Evolutionary conservation across 305 asterid genomes (phyloP).

Genomic region (Solanum hybrid): DNA sequence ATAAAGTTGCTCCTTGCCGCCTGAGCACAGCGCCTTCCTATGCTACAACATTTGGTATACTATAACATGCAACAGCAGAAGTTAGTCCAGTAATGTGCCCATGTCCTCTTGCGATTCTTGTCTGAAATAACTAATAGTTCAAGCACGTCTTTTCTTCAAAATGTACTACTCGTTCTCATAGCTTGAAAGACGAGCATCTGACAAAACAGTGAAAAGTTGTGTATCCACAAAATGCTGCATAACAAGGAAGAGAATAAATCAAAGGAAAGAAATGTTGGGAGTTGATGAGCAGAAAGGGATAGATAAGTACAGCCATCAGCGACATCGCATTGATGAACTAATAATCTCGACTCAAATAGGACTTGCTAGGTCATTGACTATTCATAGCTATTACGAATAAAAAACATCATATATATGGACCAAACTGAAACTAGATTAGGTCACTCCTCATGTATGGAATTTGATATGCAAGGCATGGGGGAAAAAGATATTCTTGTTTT

Average conservation of each 20-base stretch:
- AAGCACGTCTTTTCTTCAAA: neutral
- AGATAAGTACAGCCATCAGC: neutral
- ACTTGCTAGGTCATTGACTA: neutral
- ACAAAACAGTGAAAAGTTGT: constrained; percentile 59
- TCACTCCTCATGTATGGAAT: neutral
- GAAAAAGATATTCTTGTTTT: neutral
- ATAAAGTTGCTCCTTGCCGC: neutral
- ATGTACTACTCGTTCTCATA: constrained; percentile 29
- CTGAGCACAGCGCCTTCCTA: neutral
- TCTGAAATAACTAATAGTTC: neutral
- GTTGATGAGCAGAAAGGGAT: neutral
- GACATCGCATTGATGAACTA: neutral
- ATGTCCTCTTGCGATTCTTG: neutral
- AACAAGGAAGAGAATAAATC: constrained; percentile 1
- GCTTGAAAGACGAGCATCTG: constrained; percentile 63
- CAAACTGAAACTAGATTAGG: neutral
- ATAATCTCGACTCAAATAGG: neutral
- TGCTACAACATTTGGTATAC: neutral
- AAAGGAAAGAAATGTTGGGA: neutral
- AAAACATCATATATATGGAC: neutral
- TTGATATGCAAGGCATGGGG: neutral
- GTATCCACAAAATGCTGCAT: constrained; percentile 85
- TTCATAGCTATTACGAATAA: neutral
- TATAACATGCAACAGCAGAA: neutral
- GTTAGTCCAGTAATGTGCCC: neutral